Percentiles rank a stretch among this genome's conserved stretches.
phyloP scores from a whole-genome alignment of 1,139 yeast genomes.

The Kodamaea plutei region DNA sequence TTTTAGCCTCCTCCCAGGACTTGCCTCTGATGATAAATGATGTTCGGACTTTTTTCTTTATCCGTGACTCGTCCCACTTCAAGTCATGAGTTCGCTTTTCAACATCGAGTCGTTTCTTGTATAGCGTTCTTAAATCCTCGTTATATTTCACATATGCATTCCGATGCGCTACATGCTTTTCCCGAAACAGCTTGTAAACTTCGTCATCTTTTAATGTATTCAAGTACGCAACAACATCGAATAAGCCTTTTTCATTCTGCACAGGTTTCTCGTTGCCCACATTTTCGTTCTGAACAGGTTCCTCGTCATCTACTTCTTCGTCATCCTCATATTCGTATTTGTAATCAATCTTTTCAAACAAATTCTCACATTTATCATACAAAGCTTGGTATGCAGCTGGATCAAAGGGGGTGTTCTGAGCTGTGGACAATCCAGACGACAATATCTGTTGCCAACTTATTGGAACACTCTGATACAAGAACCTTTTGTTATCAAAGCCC shows the following conservation, averaged over 20 bases:
- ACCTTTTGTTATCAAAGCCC: slow-evolving; percentile 10
- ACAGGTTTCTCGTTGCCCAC: slow-evolving; percentile 21
- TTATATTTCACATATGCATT: slow-evolving; percentile 1
- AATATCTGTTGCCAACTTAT: slow-evolving; percentile 30
- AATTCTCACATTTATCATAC: slow-evolving; percentile 19
- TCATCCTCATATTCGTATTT: slow-evolving; percentile 19
- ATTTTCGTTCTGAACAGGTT: slow-evolving; percentile 4
- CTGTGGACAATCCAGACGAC: slow-evolving; percentile 18
- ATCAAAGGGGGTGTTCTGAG: slow-evolving; percentile 15
- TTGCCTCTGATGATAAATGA: background rate
- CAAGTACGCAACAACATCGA: slow-evolving; percentile 18
- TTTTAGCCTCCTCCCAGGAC: slow-evolving; percentile 7
- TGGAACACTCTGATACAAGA: slow-evolving; percentile 3
- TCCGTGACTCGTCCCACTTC: slow-evolving; percentile 8
- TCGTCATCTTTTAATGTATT: slow-evolving; percentile 3
- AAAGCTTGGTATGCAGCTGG: slow-evolving; percentile 12
- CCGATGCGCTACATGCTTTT: slow-evolving; percentile 6
- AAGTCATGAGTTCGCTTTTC: slow-evolving; percentile 8
- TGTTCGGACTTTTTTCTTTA: slow-evolving; percentile 3
- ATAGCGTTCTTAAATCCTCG: slow-evolving; percentile 7
- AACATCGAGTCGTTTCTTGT: slow-evolving; percentile 9
- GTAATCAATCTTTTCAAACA: slow-evolving; percentile 20
- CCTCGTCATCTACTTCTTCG: slow-evolving; percentile 1
- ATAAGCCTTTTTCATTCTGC: slow-evolving; percentile 15
- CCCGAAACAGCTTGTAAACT: background rate